A percentile compares a stretch with the other conserved stretches of the same genome.
Conservation (phyloP, 2,329 filamentous ascomycete species). For the Massarina eburnea region DNA sequence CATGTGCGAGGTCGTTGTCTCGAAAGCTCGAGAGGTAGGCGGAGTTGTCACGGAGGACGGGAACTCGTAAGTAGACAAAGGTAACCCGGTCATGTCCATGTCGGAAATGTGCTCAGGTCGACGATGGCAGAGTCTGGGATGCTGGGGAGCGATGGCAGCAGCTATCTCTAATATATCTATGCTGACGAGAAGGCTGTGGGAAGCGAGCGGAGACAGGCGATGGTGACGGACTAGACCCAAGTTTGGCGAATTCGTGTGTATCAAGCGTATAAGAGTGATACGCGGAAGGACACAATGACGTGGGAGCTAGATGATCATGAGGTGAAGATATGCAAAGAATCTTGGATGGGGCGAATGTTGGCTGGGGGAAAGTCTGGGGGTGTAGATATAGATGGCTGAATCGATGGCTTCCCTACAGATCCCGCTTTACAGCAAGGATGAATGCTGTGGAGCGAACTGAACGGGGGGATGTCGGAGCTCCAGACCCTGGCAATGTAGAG, state of each 20-base stretch:
- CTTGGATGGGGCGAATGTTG: conserved; percentile 24
- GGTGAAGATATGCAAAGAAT: conserved; percentile 27
- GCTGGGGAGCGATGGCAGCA: conserved; percentile 41
- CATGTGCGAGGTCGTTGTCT: conserved; percentile 34
- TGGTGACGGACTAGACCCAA: conserved; percentile 27
- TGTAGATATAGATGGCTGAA: conserved; percentile 38
- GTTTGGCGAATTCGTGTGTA: conserved; percentile 23
- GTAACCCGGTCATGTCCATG: conserved; percentile 33
- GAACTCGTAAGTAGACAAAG: conserved; percentile 30
- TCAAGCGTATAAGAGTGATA: conserved; percentile 21
- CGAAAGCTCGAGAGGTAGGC: conserved; percentile 31
- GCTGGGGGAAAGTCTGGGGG: conserved; percentile 35
- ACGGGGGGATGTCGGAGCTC: conserved; percentile 31
- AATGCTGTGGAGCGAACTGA: conserved; percentile 34
- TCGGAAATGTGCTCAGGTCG: conserved; percentile 33
- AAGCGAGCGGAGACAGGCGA: conserved; percentile 20
- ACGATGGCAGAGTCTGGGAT: conserved; percentile 38
- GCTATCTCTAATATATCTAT: conserved; percentile 36
- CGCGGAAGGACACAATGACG: conserved; percentile 23
- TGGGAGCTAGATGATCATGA: conserved; percentile 32
- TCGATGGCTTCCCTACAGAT: conserved; percentile 26
- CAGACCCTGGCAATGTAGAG: conserved; percentile 36
- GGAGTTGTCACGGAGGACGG: conserved; percentile 24
- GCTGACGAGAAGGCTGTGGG: conserved; percentile 22
- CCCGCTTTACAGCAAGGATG: conserved; percentile 38